Percentiles rank a stretch among this genome's conserved stretches.
phyloP scores from a whole-genome alignment of 75 land plant genomes.

The Larix kaempferi region DNA sequence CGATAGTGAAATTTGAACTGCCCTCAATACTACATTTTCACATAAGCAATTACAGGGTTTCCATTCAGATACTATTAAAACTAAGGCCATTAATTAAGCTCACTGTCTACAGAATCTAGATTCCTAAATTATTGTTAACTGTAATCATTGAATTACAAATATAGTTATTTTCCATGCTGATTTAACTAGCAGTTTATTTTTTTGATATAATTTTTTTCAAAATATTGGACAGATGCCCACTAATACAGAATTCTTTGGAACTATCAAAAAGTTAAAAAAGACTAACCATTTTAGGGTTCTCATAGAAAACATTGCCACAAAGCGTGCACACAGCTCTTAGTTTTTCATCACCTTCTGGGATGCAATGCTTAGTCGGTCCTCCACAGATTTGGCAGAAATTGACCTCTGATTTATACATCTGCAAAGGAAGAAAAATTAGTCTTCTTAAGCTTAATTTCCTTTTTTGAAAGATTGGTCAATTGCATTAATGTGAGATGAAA shows the following conservation, averaged over 20 bases:
- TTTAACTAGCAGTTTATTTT: neutral
- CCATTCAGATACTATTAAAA: neutral
- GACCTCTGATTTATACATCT: conserved; percentile 47
- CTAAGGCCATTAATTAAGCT: neutral
- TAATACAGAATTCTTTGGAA: neutral
- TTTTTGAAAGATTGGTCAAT: no score
- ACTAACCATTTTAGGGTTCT: conserved; percentile 94
- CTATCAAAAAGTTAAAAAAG: neutral
- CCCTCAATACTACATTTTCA: no score
- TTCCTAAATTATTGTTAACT: neutral
- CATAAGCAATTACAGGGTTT: neutral
- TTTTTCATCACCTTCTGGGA: conserved; percentile 92
- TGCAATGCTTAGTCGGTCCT: conserved; percentile 60
- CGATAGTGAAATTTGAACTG: neutral
- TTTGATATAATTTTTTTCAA: neutral
- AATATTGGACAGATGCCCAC: no score
- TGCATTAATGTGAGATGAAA: no score
- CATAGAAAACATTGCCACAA: conserved; percentile 75
- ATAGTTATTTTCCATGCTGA: neutral
- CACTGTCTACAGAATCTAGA: neutral
- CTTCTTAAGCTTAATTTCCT: no score
- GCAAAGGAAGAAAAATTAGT: no score
- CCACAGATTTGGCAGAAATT: conserved; percentile 92
- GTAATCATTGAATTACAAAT: neutral
- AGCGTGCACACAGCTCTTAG: conserved; percentile 74